Conservation (phyloP, 306 rosid species). For the Gastrolobium bilobum region DNA sequence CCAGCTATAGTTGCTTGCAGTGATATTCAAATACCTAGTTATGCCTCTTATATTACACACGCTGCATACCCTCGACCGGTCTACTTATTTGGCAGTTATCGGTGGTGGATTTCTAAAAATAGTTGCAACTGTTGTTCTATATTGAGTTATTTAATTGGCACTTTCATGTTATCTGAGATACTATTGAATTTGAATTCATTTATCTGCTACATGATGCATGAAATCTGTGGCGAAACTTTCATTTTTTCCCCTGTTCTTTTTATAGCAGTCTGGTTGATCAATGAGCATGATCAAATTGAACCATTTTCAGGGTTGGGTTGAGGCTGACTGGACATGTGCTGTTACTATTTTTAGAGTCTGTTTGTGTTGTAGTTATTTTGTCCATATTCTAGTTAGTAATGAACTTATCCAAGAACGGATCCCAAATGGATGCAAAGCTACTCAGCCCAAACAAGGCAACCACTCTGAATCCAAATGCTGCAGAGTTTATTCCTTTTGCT, state of each 20-base stretch:
- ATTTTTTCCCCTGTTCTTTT: background rate
- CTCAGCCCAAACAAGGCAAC: conserved; percentile 63
- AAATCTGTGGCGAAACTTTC: background rate
- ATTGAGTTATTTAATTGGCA: conserved; percentile 16
- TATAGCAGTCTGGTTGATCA: conserved; percentile 30
- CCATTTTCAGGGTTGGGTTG: conserved; percentile 79
- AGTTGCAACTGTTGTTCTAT: background rate
- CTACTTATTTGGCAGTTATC: background rate
- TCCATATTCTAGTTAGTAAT: conserved; percentile 61
- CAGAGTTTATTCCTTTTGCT: conserved; percentile 76
- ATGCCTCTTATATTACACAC: background rate
- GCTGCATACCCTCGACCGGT: background rate
- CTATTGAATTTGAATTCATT: background rate
- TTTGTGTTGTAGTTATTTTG: conserved; percentile 34
- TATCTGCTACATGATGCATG: conserved; percentile 1
- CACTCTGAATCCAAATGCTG: conserved; percentile 84
- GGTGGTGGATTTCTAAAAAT: conserved; percentile 4
- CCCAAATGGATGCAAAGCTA: conserved; percentile 59
- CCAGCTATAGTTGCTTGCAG: background rate
- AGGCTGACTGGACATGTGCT: conserved; percentile 52
- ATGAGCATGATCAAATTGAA: conserved; percentile 16
- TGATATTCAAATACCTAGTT: background rate
- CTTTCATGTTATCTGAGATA: conserved; percentile 1
- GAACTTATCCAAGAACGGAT: conserved; percentile 77
- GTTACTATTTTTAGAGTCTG: background rate